Evolutionary conservation across 805 yeast species (phyloP).

Genomic region (Starmerella asiatica): DNA sequence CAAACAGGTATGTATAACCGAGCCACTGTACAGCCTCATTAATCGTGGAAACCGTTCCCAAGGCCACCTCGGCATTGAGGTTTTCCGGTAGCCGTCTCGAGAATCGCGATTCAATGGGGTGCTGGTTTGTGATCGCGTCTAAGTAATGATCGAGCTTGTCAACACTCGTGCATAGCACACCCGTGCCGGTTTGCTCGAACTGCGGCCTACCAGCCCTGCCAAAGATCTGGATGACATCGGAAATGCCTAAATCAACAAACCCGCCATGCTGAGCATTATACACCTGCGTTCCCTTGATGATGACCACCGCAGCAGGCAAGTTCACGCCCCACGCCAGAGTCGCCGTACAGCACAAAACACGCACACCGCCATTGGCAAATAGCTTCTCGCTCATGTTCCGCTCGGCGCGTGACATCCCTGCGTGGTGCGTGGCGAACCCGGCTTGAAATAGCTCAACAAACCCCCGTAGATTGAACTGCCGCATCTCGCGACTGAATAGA

Average conservation of each 20-base stretch:
- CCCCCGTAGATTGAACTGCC: conserved; percentile 58
- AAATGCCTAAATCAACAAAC: conserved; percentile 78
- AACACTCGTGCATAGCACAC: conserved; percentile 70
- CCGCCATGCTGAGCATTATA: conserved; percentile 95
- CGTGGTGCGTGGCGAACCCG: conserved; percentile 94
- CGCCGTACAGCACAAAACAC: conserved; percentile 88
- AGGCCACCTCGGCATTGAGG: conserved; percentile 86
- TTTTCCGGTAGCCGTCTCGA: conserved; percentile 74
- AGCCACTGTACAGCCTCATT: conserved; percentile 95
- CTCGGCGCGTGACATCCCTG: conserved; percentile 88
- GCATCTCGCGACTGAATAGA: conserved; percentile 46
- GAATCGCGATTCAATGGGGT: conserved; percentile 83
- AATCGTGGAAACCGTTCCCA: conserved; percentile 88
- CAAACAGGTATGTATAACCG: conserved; percentile 92
- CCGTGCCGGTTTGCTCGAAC: conserved; percentile 82
- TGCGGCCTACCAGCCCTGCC: conserved; percentile 99
- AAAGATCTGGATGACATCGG: conserved; percentile 94
- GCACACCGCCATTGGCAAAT: conserved; percentile 74
- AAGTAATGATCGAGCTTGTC: conserved; percentile 80
- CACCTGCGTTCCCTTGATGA: conserved; percentile 91
- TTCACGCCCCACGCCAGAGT: conserved; percentile 99
- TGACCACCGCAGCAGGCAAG: conserved; percentile 94
- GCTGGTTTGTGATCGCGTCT: conserved; percentile 82
- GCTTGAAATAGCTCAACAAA: conserved; percentile 46
- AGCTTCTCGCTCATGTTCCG: conserved; percentile 78